phyloP scores from a whole-genome alignment of 306 rosid genomes.

The Cyclanthera cordifolia region DNA sequence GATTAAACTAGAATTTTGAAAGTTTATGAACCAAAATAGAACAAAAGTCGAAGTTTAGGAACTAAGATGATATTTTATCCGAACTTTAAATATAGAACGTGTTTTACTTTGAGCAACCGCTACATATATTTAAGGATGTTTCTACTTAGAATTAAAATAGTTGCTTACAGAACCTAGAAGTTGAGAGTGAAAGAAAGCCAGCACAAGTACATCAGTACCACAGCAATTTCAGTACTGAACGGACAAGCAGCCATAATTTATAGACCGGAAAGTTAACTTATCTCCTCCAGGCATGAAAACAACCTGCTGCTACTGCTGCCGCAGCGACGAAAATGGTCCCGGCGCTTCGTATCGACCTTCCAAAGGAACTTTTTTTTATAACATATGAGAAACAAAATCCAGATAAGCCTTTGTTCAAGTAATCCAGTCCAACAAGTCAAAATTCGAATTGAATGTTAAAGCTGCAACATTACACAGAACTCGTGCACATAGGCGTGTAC shows the following conservation, averaged over 20 bases:
- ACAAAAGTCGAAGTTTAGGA: no score
- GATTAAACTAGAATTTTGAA: no score
- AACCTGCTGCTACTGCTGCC: background rate
- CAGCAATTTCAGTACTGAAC: background rate
- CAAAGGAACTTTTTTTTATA: background rate
- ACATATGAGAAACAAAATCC: background rate
- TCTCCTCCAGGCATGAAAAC: background rate
- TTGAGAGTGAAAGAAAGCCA: background rate
- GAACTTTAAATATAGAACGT: no score
- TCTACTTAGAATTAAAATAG: no score
- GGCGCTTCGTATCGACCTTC: background rate
- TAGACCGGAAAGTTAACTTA: background rate
- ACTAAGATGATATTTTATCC: no score
- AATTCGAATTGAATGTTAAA: constrained; percentile 13
- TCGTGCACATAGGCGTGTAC: constrained; percentile 3
- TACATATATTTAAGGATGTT: no score
- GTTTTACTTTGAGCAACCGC: no score
- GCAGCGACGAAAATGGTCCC: background rate
- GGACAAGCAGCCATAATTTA: background rate
- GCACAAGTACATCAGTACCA: background rate
- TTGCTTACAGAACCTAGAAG: background rate
- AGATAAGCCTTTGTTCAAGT: background rate
- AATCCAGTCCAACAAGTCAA: constrained; percentile 13
- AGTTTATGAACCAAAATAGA: no score
- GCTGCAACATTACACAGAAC: constrained; percentile 11